Evolutionary conservation across 345 rosid genomes (phyloP), one percentile per base, ranked within the genome.

Genomic region (Leavenworthia alabamica): DNA sequence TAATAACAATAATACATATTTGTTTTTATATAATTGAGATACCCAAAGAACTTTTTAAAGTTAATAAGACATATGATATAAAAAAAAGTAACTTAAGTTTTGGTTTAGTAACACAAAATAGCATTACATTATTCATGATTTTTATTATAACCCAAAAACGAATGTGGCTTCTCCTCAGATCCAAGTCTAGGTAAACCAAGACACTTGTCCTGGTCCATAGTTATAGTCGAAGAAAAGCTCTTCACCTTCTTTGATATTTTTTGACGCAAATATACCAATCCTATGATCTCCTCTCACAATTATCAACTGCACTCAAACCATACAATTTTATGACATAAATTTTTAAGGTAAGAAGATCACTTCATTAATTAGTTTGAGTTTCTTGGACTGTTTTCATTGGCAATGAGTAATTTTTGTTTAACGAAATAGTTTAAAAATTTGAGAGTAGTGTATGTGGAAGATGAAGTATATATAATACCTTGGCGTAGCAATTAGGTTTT

Each of bases 221-320:
- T 83, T 76, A 33, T 92, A 89, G 69, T 92, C 81, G 17, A 88
- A 89, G 73, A 89, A 83, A 19, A 89, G 85, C 75, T 92, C 98
- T 54, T 92, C 96, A 13, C 93, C 80, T 22, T 87, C 88, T 57
- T 85, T 84, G 3, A 92, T 92, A 82, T 69, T 79, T 91, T 52
- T 59, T 68, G 35, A n/a, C n/a, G 98, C 93, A 56, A 78, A 86
- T 33, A 92, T 75, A 29, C 98, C 96, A 7, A 89, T 94, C 60
- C 95, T 79, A 35, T 92, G 89, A 68, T 92, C 96, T 75, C 98
- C 98, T 9, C 88, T 85, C 71, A 89, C 98, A 70, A 78, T 73
- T 86, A 83, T 78, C 72, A 92, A 82, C 98, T 89, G 73, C 55
- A 75, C 58, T 36, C 27, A 0, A 17, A 39, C 49, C 46, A 20